These are phyloP conservation scores for Venturia aucupariae DNA, from an alignment of 2,329 filamentous ascomycete genomes.

Conservation along the genomic window DNA sequence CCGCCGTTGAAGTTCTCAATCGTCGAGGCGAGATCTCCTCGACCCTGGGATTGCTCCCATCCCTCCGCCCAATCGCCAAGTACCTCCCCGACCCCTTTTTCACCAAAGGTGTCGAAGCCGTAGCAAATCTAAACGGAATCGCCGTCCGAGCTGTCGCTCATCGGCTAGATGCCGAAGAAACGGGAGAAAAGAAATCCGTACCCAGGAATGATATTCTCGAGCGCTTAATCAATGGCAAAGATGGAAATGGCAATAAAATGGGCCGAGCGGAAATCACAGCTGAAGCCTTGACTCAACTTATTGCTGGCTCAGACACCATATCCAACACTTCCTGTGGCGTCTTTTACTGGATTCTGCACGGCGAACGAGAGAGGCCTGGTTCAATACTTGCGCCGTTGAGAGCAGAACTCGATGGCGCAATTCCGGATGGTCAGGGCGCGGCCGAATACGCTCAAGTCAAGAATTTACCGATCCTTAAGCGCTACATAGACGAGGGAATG, in stretches of 20 bases:
- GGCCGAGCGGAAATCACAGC: constrained; percentile 73
- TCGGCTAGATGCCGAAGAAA: constrained; percentile 58
- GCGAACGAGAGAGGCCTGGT: constrained; percentile 54
- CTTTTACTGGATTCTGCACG: constrained; percentile 63
- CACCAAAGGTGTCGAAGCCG: constrained; percentile 60
- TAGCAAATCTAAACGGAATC: constrained; percentile 75
- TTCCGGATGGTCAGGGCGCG: constrained; percentile 39
- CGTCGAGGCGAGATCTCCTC: constrained; percentile 73
- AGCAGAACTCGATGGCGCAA: constrained; percentile 49
- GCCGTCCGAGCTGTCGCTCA: constrained; percentile 72
- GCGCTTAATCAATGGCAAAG: constrained; percentile 74
- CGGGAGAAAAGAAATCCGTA: constrained; percentile 39
- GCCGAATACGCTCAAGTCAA: constrained; percentile 64
- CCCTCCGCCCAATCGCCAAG: constrained; percentile 67
- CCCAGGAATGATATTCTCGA: constrained; percentile 65
- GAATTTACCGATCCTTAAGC: constrained; percentile 65
- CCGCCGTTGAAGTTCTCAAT: constrained; percentile 81
- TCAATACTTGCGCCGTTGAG: constrained; percentile 71
- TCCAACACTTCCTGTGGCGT: constrained; percentile 75
- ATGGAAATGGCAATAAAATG: constrained; percentile 67
- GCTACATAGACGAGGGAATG: constrained; percentile 73
- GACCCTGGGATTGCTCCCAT: constrained; percentile 64
- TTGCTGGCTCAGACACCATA: constrained; percentile 67
- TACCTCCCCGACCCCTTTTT: constrained; percentile 80
- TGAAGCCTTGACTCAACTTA: constrained; percentile 81